Conservation (phyloP, 116 monocot species). For the Thalassia testudinum region DNA sequence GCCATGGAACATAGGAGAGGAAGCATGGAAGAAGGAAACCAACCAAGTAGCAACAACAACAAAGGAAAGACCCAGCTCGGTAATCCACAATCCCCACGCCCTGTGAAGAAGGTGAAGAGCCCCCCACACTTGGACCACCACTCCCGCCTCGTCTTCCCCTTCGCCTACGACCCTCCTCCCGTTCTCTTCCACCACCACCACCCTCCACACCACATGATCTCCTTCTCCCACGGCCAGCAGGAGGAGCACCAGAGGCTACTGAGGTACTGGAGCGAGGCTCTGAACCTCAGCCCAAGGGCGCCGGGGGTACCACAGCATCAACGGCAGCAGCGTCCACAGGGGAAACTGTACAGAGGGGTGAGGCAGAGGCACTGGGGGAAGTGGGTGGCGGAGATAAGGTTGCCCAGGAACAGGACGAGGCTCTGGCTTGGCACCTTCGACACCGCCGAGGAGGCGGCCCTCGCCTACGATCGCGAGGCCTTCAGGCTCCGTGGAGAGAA, state of each 20-base stretch:
- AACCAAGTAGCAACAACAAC: no score
- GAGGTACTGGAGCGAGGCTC: slow-evolving; percentile 40
- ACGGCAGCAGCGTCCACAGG: slow-evolving; percentile 1
- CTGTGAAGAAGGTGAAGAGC: neutral
- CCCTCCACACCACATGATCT: slow-evolving; percentile 29
- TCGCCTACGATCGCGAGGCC: slow-evolving; percentile 80
- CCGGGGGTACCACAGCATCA: slow-evolving; percentile 1
- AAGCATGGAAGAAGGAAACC: no score
- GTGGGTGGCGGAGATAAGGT: slow-evolving; percentile 85
- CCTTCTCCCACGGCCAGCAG: slow-evolving; percentile 13
- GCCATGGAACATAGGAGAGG: no score
- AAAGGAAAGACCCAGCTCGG: no score
- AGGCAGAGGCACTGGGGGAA: slow-evolving; percentile 93
- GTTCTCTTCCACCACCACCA: slow-evolving; percentile 2
- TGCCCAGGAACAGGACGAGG: slow-evolving; percentile 64
- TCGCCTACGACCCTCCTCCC: slow-evolving; percentile 12
- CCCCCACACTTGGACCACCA: neutral
- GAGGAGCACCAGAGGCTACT: slow-evolving; percentile 28
- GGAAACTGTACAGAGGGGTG: slow-evolving; percentile 77
- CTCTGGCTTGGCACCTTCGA: slow-evolving; percentile 94
- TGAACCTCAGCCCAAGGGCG: slow-evolving; percentile 63
- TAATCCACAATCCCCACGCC: no score
- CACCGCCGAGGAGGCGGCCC: slow-evolving; percentile 77
- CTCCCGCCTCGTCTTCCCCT: slow-evolving; percentile 5
- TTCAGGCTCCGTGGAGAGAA: slow-evolving; percentile 72